Base-by-base conservation (phyloP, 73 alveolate genomes). In the Paramecium caudatum region DNA sequence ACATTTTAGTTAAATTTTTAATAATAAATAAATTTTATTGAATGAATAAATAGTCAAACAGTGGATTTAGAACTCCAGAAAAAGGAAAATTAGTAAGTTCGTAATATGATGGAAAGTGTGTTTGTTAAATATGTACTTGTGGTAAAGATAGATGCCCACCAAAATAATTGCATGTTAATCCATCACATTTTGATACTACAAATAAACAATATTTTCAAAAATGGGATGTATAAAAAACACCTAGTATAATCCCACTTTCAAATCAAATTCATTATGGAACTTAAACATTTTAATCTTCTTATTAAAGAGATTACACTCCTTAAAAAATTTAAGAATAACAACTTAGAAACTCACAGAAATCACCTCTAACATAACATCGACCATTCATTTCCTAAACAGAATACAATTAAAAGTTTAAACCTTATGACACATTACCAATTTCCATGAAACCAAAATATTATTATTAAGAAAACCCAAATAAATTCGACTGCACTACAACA, bases 61-160 rank as follows among this genome's bases (percentile, higher is more conserved):
- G 30, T 55, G 80, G 80, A 10, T 55, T 55, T 23, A 55, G 30
- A 43, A 55, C 78, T 15, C 78, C 43, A 50, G 78, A 50, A 25
- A 50, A 50, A 50, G 21, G 43, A 50, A 9, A 3, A 19, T 17
- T 9, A 5, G 30, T 25, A 21, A 3, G 21, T 25, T 50, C 78
- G 3, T 19, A 65, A 65, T 36, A 33, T 10, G 36, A 65, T 65
- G 83, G 83, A 3, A 30, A 62, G 36, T 65, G 55, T 30, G 83
- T 65, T 30, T 65, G 83, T 10, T 65, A 25, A 39, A 65, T 65
- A 30, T 65, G 83, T 36, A 32, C 83, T 10, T 30, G 55, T 65
- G 55, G 83, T 9, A 65, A 65, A 65, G 83, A 65, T 13, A 33
- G 17, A 30, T 65, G 83, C 33, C 83, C 83, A 30, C 83, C 83